Evolutionary conservation across 2,329 filamentous ascomycete species (phyloP), one percentile per base, ranked within the genome.

Genomic region (Cladosporium sp.): DNA sequence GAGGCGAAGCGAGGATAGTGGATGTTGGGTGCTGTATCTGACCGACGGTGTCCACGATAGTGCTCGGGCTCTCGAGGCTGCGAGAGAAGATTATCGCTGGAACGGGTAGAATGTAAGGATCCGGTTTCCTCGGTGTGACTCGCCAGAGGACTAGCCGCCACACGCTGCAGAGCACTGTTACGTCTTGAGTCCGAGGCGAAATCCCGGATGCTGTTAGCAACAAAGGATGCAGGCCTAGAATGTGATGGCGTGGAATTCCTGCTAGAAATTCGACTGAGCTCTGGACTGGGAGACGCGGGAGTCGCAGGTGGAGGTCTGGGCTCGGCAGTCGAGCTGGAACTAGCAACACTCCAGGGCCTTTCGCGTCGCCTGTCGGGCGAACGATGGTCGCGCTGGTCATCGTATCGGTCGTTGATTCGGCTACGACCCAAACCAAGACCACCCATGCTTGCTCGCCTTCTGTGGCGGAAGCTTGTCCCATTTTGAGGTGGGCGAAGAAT

Each of bases 291-390:
- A 50, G 83, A 84, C 13, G 84, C 83, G 19, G 84, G 84, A 2
- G 84, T 86, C 1, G 83, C 84, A 5, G 84, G 84, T 45, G 84
- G 84, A 45, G 84, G 84, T 58, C 82, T 75, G 47, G 84, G 82
- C 17, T 83, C 69, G 25, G 62, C 61, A 25, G 56, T 64, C 6
- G 68, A 70, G 36, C 60, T 60, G 10, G 68, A 66, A 57, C 66
- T 70, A 15, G 69, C 69, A 22, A 71, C 62, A 58, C 69, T 71
- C 69, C 69, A 71, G 3, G 69, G 69, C 19, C 69, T 61, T 47
- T 69, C 66, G 64, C 69, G 73, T 39, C 72, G 68, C 44, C 74
- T 69, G 47, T 78, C 77, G 17, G 74, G 72, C 8, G 73, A 74
- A 20, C 78, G 76, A 50, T 80, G 76, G 61, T 83, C 80, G 61